Percentiles rank a stretch among this genome's conserved stretches.
Conservation (phyloP, 1,139 yeast species). For the Zygoascus sp. region DNA sequence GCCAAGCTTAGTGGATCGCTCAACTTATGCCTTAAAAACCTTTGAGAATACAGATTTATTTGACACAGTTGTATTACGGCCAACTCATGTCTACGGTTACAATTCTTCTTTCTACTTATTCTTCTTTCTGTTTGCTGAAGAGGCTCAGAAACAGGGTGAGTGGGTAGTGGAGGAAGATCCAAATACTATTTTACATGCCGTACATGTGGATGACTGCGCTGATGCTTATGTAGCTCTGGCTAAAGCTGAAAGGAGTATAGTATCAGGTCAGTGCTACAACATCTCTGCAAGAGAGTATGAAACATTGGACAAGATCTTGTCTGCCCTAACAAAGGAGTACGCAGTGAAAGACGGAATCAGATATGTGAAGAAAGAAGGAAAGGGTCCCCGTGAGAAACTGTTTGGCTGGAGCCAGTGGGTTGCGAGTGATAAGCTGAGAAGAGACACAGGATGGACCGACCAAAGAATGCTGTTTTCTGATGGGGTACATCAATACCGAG, state of each 20-base stretch:
- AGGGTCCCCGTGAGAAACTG: background rate
- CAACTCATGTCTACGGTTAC: constrained; percentile 8
- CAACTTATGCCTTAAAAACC: constrained; percentile 1
- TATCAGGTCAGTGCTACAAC: constrained; percentile 20
- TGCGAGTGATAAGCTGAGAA: background rate
- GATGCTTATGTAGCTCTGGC: constrained; percentile 9
- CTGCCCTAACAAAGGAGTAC: background rate
- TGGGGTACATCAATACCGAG: constrained; percentile 1
- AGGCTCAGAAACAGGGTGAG: constrained; percentile 6
- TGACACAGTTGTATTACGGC: constrained; percentile 7
- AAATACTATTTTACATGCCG: constrained; percentile 5
- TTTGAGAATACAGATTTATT: constrained; percentile 8
- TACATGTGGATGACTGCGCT: constrained; percentile 10
- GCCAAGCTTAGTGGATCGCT: background rate
- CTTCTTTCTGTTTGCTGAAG: constrained; percentile 8
- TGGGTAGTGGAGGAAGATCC: constrained; percentile 7
- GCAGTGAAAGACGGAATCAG: constrained; percentile 2
- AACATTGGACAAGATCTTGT: constrained; percentile 26
- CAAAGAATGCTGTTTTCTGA: background rate
- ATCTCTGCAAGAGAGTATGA: constrained; percentile 32
- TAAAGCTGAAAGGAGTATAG: background rate
- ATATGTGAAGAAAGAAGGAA: background rate
- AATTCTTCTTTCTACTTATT: background rate
- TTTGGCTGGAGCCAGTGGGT: constrained; percentile 4
- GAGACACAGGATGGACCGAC: constrained; percentile 5